Percentiles rank a stretch among this genome's conserved stretches.
phyloP scores from a whole-genome alignment of 805 yeast species.

The Saccharomycopsis guyanensis region DNA sequence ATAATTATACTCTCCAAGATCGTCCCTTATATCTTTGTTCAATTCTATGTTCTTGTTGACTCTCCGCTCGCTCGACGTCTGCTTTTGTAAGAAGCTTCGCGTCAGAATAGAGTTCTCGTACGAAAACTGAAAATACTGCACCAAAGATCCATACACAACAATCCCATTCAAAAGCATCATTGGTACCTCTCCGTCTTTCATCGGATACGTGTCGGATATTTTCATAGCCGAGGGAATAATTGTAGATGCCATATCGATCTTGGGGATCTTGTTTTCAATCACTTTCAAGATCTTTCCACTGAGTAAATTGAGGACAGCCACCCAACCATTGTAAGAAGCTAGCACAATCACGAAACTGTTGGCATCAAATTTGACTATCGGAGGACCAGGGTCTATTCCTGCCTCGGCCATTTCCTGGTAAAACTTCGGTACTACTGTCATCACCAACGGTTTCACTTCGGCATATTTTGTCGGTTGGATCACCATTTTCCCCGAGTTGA shows the following conservation, averaged over 20 bases:
- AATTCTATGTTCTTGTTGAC: slow-evolving; percentile 4
- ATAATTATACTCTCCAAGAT: slow-evolving; percentile 10
- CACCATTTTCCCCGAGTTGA: slow-evolving; percentile 17
- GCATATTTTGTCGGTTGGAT: background rate
- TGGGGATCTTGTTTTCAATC: slow-evolving; percentile 13
- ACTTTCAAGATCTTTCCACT: slow-evolving; percentile 19
- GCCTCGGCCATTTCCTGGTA: slow-evolving; percentile 5
- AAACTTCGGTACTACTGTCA: slow-evolving; percentile 15
- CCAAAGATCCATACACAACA: slow-evolving; percentile 14
- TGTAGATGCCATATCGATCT: background rate
- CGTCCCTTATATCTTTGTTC: slow-evolving; percentile 5
- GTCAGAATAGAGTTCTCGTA: slow-evolving; percentile 14
- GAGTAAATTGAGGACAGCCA: slow-evolving; percentile 18
- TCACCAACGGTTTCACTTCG: background rate
- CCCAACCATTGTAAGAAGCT: slow-evolving; percentile 19
- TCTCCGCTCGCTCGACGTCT: slow-evolving; percentile 4
- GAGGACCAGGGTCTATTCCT: slow-evolving; percentile 3
- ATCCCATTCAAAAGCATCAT: slow-evolving; percentile 12
- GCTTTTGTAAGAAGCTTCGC: slow-evolving; percentile 5
- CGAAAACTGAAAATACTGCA: slow-evolving; percentile 19
- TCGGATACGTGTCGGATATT: background rate
- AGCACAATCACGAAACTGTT: slow-evolving; percentile 11
- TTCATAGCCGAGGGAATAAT: background rate
- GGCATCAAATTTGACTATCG: slow-evolving; percentile 16
- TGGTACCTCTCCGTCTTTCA: background rate